Evolutionary conservation across 805 yeast species (phyloP), one percentile per base, ranked within the genome.

Genomic region (Maudiozyma pseudohumilis): DNA sequence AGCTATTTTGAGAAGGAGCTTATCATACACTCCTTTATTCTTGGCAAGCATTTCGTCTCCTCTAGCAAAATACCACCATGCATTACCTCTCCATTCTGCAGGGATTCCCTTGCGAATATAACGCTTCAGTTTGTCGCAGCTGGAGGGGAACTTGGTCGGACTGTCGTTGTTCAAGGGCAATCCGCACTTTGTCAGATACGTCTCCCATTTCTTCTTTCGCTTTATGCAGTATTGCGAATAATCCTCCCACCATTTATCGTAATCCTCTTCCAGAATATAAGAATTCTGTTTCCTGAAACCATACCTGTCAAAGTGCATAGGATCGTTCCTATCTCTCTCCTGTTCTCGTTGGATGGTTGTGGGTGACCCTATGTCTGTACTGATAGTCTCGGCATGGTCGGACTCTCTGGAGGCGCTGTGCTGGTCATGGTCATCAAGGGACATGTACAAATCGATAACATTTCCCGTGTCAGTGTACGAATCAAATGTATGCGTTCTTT

Each of bases 51-150:
- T 72, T 36, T 82, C 89, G 39, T 77, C 70, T 2, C 97, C 98
- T 20, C 79, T 77, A 5, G 94, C 94, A 59, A 84, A 88, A 64
- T 76, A 77, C 69, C 92, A 89, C 98, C 98, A 89, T 0, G 96
- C 96, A 46, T 74, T 75, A 2, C 97, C 98, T 47, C 98, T 67
- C 96, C 96, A 89, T 55, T 85, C 96, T 0, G 95, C 86, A 0
- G 98, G 97, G 8, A 89, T 80, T 7, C 98, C 98, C 55, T 83
- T 81, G 38, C 96, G 70, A 10, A 89, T 74, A 49, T 83, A 77
- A 43, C 89, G 70, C 50, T 80, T 79, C 44, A 86, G 66, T 48
- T 81, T 84, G 37, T 80, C 88, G 2, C 87, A 79, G 42, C 72
- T 72, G 1, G 92, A 75, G 0, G 95, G 95, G 46, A 80, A 84